These are phyloP conservation scores for Phytopythium cucurbitacearum DNA, from an alignment of 352 stramenopile genomes.

Conservation along the genomic window DNA sequence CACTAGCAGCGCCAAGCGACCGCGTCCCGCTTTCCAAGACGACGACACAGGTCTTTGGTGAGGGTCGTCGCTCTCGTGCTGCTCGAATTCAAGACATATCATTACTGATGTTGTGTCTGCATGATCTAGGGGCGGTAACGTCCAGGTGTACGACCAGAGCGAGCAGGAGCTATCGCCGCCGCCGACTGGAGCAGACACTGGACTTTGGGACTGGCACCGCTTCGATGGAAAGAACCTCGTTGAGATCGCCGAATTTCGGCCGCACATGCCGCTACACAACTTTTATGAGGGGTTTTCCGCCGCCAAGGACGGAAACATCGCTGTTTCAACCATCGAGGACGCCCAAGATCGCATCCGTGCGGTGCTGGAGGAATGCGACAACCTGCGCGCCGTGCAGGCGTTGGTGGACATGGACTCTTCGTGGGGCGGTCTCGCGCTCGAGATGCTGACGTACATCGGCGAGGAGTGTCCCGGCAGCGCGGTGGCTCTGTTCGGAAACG, in stretches of 20 bases:
- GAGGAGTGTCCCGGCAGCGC: constrained; percentile 69
- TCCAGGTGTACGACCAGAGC: constrained; percentile 68
- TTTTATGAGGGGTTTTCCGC: constrained; percentile 61
- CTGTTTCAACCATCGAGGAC: constrained; percentile 45
- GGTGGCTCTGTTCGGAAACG: constrained; percentile 55
- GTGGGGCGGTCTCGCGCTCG: constrained; percentile 66
- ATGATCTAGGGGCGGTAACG: constrained; percentile 33
- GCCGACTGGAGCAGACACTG: constrained; percentile 10
- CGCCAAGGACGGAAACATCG: constrained; percentile 49
- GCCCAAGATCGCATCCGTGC: constrained; percentile 57
- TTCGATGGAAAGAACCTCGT: constrained; percentile 55
- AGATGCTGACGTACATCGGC: constrained; percentile 63
- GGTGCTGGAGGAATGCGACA: constrained; percentile 66
- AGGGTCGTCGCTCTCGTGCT: background rate
- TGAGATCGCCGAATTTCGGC: constrained; percentile 72
- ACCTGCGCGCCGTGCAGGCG: constrained; percentile 53
- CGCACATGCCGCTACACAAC: constrained; percentile 77
- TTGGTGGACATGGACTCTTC: constrained; percentile 81
- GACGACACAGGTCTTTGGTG: constrained; percentile 33
- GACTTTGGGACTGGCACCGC: constrained; percentile 57
- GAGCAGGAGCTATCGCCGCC: constrained; percentile 4
- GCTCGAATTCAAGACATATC: background rate
- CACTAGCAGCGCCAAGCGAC: constrained; percentile 13
- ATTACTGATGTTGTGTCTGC: background rate
- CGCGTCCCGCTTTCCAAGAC: constrained; percentile 17